Conservation (phyloP, 257 asterid genomes). For the Jacaranda copaia region DNA sequence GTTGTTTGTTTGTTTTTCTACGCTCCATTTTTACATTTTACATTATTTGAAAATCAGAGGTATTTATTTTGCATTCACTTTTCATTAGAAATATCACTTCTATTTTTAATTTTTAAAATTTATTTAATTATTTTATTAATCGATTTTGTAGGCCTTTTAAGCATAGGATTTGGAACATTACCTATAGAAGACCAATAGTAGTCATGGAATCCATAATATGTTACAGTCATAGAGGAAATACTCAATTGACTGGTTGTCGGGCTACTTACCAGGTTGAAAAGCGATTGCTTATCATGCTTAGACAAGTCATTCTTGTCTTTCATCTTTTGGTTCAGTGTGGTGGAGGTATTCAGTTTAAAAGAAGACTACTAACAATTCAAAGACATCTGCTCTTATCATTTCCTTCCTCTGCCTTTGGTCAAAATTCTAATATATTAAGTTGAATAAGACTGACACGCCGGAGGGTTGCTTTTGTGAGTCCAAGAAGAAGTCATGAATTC, state of each 20-base stretch:
- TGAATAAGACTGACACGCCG: background rate
- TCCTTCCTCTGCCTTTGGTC: background rate
- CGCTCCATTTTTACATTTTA: too few relatives aligned
- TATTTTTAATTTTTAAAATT: too few relatives aligned
- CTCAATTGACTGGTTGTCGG: background rate
- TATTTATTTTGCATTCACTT: too few relatives aligned
- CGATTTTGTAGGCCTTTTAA: background rate
- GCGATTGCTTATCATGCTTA: background rate
- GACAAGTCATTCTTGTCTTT: background rate
- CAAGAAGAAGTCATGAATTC: background rate
- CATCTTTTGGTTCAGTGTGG: background rate
- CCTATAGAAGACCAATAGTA: background rate
- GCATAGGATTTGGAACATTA: background rate
- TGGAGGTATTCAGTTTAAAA: background rate
- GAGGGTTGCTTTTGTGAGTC: background rate
- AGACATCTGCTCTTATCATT: background rate
- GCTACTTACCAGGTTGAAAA: background rate
- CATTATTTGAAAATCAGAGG: too few relatives aligned
- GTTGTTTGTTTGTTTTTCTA: too few relatives aligned
- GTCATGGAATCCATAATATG: background rate
- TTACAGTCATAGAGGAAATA: background rate
- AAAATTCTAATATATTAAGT: conserved; percentile 2
- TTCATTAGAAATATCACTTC: too few relatives aligned
- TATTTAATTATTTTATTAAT: too few relatives aligned
- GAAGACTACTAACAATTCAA: background rate